These are phyloP conservation scores for Suhomyces choctaworum DNA, from an alignment of 1,139 yeast genomes.

Conservation along the genomic window DNA sequence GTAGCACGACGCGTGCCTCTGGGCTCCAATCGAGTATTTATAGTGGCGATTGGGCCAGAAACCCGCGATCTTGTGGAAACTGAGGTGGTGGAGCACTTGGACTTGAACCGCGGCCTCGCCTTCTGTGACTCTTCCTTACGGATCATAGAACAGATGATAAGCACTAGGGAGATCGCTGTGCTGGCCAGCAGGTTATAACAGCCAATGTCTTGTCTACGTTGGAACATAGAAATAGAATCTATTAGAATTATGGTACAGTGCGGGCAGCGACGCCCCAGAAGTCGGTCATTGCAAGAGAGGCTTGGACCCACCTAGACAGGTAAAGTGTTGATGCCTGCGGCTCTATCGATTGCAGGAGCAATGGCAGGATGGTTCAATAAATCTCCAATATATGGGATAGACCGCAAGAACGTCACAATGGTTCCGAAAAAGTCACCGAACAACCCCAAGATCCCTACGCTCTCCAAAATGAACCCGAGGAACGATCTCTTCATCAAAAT, in stretches of 20 bases:
- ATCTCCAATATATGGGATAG: constrained; percentile 88
- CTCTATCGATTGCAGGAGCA: constrained; percentile 66
- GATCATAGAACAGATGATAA: background rate
- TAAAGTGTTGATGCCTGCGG: constrained; percentile 48
- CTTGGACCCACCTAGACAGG: constrained; percentile 40
- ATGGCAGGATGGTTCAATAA: constrained; percentile 74
- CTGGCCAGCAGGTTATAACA: background rate
- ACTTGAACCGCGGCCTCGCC: constrained; percentile 18
- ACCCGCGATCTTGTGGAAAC: constrained; percentile 10
- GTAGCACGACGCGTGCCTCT: background rate
- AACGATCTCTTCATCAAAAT: constrained; percentile 79
- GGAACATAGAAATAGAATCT: background rate
- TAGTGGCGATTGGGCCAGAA: constrained; percentile 7
- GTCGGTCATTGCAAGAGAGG: background rate
- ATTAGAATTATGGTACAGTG: constrained; percentile 5
- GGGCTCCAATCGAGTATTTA: background rate
- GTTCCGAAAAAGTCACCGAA: constrained; percentile 94
- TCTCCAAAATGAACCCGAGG: constrained; percentile 80
- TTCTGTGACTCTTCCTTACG: constrained; percentile 12
- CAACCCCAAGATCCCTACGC: constrained; percentile 81
- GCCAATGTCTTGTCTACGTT: no score
- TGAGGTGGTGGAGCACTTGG: constrained; percentile 16
- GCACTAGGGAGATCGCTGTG: background rate
- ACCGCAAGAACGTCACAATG: constrained; percentile 82
- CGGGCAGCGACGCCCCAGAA: no score